Conservation (phyloP, 371 early-diverging fungal genomes). For the Blastocladiella emersonii region DNA sequence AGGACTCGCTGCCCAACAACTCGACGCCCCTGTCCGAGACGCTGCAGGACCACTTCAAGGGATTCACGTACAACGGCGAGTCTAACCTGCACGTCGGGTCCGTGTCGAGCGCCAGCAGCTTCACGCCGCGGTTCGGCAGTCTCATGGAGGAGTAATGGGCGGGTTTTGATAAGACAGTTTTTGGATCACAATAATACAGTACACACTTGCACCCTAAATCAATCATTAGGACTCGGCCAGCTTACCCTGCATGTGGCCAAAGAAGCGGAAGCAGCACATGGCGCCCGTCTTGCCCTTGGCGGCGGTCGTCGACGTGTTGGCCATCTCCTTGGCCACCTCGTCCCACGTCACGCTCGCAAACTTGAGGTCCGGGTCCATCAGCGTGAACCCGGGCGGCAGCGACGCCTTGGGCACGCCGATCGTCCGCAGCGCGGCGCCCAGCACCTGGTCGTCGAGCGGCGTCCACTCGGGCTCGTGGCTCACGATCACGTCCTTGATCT, state of each 20-base stretch:
- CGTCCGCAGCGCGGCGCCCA: too few species aligned
- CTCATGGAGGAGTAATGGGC: background rate
- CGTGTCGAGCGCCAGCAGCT: background rate
- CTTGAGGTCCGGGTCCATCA: too few species aligned
- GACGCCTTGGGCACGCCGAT: too few species aligned
- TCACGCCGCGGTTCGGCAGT: background rate
- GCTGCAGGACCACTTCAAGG: constrained; percentile 86
- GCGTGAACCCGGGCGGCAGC: too few species aligned
- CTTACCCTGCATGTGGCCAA: background rate
- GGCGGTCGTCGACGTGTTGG: too few species aligned
- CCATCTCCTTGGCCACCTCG: background rate
- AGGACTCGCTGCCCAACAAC: constrained; percentile 43
- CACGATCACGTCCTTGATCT: too few species aligned
- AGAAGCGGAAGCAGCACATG: background rate
- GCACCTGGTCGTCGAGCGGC: too few species aligned
- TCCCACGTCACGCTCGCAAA: background rate
- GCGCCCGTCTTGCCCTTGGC: too few species aligned
- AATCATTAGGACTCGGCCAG: too few species aligned
- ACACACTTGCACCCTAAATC: too few species aligned
- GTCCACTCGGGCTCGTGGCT: too few species aligned
- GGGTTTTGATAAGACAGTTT: background rate
- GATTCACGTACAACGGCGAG: constrained; percentile 70
- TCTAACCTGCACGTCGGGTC: background rate
- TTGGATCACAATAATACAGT: too few species aligned
- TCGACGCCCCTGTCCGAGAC: constrained; percentile 63